phyloP scores from a whole-genome alignment of 768 basidiomycete genomes.

The Neoboletus subvelutipes region DNA sequence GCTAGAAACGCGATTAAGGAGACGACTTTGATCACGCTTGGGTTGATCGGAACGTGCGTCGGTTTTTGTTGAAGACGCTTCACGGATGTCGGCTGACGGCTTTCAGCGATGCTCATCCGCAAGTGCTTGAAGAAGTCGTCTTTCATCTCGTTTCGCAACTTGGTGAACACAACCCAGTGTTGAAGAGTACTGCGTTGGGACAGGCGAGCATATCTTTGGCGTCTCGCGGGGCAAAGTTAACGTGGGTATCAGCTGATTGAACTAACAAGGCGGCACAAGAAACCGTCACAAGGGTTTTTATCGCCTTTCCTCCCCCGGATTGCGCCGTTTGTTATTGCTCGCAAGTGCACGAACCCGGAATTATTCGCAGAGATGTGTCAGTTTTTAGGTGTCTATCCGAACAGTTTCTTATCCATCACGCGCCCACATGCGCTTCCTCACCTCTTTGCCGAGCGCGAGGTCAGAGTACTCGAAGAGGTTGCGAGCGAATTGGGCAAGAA shows the following conservation, averaged over 20 bases:
- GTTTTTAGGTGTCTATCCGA: constrained; percentile 56
- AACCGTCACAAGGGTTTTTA: constrained; percentile 63
- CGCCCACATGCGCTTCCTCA: constrained; percentile 65
- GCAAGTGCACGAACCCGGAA: constrained; percentile 56
- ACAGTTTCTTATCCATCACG: constrained; percentile 64
- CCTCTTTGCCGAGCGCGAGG: constrained; percentile 62
- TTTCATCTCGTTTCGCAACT: constrained; percentile 65
- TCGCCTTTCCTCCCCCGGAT: constrained; percentile 69
- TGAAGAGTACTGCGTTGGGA: constrained; percentile 66
- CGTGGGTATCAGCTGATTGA: constrained; percentile 48
- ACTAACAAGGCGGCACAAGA: constrained; percentile 57
- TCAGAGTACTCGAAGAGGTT: constrained; percentile 60
- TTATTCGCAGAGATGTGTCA: constrained; percentile 65
- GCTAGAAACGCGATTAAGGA: constrained; percentile 53
- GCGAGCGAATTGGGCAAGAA: constrained; percentile 47
- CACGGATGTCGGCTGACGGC: constrained; percentile 3
- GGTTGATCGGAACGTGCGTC: constrained; percentile 48
- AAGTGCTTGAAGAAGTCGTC: constrained; percentile 58
- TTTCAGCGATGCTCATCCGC: constrained; percentile 42
- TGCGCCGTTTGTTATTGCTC: constrained; percentile 60
- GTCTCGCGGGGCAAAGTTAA: constrained; percentile 1
- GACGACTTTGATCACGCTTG: constrained; percentile 60
- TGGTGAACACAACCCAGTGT: constrained; percentile 62
- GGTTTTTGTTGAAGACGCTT: neutral
- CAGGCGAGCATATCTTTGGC: constrained; percentile 46